Percentiles rank a stretch among this genome's conserved stretches.
Evolutionary conservation across 1,139 yeast species (phyloP).

Genomic region (Yamadazyma siamensis): DNA sequence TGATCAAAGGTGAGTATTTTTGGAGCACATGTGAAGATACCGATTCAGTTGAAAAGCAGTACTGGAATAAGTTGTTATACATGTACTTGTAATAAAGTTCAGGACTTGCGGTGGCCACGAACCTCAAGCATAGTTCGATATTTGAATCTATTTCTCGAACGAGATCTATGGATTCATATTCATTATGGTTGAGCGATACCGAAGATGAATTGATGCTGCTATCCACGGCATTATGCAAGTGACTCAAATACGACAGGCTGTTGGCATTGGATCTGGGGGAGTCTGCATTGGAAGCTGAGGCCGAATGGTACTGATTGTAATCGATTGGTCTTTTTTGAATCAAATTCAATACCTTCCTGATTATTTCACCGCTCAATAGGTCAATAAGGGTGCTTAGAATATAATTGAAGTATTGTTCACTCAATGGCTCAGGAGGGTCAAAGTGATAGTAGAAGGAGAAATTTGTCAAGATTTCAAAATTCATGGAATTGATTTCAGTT

Average conservation of each 20-base stretch:
- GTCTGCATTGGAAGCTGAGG: conserved; percentile 1
- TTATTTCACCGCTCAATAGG: conserved; percentile 21
- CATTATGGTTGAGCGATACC: conserved; percentile 1
- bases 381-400: conserved; percentile 20
- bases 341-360: conserved; percentile 19
- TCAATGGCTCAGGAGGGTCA: conserved; percentile 19
- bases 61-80: conserved; percentile 32
- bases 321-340: conserved; percentile 18
- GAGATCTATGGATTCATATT: conserved; percentile 3
- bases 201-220: conserved; percentile 2
- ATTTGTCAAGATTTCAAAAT: conserved; percentile 18
- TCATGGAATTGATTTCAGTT: conserved; percentile 12
- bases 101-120: conserved; percentile 56
- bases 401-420: conserved; percentile 12
- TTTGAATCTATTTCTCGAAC: conserved; percentile 12
- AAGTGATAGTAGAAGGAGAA: conserved; percentile 22
- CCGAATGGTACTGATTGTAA: conserved; percentile 9
- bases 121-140: conserved; percentile 30
- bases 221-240: conserved; percentile 1
- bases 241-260: background rate
- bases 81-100: conserved; percentile 43
- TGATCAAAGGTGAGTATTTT: conserved; percentile 48
- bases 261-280: conserved; percentile 1
- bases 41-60: conserved; percentile 31
- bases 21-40: conserved; percentile 41